These are phyloP conservation scores for Solanum bukasovii DNA, from an alignment of 257 asterid genomes.

Conservation along the genomic window DNA sequence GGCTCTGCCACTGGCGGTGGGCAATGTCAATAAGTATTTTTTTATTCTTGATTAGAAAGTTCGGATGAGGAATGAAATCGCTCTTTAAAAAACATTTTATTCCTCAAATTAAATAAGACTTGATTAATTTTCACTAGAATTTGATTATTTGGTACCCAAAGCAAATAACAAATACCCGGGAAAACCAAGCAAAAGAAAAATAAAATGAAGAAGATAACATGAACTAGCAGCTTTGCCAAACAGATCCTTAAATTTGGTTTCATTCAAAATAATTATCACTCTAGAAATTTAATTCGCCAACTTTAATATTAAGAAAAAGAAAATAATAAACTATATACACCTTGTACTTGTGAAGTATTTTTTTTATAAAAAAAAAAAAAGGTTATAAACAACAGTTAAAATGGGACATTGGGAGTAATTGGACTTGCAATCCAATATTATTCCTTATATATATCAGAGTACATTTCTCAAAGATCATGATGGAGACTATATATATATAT, in stretches of 20 bases:
- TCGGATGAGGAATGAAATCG: not conserved
- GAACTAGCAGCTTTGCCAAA: too few species aligned
- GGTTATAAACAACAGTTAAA: not conserved
- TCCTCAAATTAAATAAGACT: too few species aligned
- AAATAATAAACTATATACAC: not conserved
- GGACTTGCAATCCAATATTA: not conserved
- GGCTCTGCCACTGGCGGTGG: not conserved
- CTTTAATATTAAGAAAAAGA: too few species aligned
- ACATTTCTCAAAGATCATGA: not conserved
- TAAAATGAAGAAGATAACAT: too few species aligned
- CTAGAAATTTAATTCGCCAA: not conserved
- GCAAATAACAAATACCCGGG: too few species aligned
- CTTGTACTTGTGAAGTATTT: not conserved
- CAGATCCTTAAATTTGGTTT: not conserved
- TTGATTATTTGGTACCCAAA: not conserved
- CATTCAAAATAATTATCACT: not conserved
- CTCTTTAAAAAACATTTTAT: too few species aligned
- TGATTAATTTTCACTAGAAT: not conserved
- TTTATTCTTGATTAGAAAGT: too few species aligned
- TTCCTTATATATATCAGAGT: not conserved
- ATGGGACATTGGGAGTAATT: not conserved
- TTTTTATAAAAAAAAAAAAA: not conserved
- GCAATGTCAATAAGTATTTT: too few species aligned
- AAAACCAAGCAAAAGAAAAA: too few species aligned
- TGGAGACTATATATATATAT: not conserved